Evolutionary conservation across 1,284 basidiomycete genomes (phyloP).

Genomic region (Trichosporon inkin): DNA sequence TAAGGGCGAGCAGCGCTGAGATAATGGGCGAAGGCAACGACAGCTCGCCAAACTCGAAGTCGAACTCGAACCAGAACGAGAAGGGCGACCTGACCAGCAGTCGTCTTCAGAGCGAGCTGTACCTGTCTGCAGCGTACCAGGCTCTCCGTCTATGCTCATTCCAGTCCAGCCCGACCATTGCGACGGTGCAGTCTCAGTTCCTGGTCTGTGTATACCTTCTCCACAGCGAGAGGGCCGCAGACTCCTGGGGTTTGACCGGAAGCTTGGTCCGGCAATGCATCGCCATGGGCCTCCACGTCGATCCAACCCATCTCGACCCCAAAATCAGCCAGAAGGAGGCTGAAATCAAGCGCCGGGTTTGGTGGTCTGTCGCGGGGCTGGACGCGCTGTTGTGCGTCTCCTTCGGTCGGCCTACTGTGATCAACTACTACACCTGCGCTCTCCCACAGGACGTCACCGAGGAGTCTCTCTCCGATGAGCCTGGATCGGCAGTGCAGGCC

Average conservation of each 20-base stretch:
- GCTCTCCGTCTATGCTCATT: slow-evolving; percentile 50
- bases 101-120: slow-evolving; percentile 49
- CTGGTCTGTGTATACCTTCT: slow-evolving; percentile 47
- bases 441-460: slow-evolving; percentile 46
- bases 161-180: slow-evolving; percentile 45
- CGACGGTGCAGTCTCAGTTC: slow-evolving; percentile 44
- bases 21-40: slow-evolving; percentile 35
- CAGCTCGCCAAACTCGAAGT: neutral
- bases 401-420: slow-evolving; percentile 45
- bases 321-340: slow-evolving; percentile 44
- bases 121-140: slow-evolving; percentile 49
- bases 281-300: slow-evolving; percentile 48
- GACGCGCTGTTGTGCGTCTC: slow-evolving; percentile 46
- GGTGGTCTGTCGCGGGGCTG: slow-evolving; percentile 49
- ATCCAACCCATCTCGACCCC: slow-evolving; percentile 43
- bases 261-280: slow-evolving; percentile 45
- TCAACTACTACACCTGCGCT: slow-evolving; percentile 47
- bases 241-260: slow-evolving; percentile 46
- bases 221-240: slow-evolving; percentile 46
- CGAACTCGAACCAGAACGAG: neutral
- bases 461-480: slow-evolving; percentile 39
- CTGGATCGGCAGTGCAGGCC: slow-evolving; percentile 34
- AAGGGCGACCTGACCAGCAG: slow-evolving; percentile 42
- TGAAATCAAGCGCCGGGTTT: slow-evolving; percentile 44
- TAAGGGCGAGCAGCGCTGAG: slow-evolving; percentile 42